Base-by-base conservation (phyloP, 2,329 filamentous ascomycete genomes). In the Mycosphaerella sp. region DNA sequence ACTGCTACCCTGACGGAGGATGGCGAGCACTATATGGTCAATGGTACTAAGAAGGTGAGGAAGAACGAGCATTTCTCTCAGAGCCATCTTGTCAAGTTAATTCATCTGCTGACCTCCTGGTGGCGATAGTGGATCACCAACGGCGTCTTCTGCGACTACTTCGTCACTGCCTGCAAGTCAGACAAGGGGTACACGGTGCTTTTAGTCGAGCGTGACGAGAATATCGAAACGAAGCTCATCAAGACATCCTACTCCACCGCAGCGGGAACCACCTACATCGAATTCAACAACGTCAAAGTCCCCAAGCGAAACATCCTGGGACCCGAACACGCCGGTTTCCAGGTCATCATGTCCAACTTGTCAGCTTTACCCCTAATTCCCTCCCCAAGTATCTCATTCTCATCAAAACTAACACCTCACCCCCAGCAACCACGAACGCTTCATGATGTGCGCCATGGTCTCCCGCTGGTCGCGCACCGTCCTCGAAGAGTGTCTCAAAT, bases 301-400 rank as follows among this genome's bases (percentile, higher is more conserved):
- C 88, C 89, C 0, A 84, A 81, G 0, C 79, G 82, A 65, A 84
- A 93, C 68, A 73, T 94, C 13, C 74, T 95, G 5, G 89, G 89
- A 55, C 75, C 87, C 65, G 88, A 94, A 71, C 81, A 93, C 75
- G 87, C 91, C 73, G 89, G 89, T 6, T 90, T 94, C 64, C 79
- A 84, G 55, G 86, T 93, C 27, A 88, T 94, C 64, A 77, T 93
- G 65, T 82, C 79, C 71, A 94, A 94, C 73, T 94, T 94, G 87
- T 72, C n/a, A n/a, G n/a, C n/a, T n/a, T n/a, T n/a, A n/a, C n/a
- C n/a, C n/a, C n/a, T 45, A 34, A 46, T 52, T 4, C 28, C n/a
- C 46, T 36, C 7, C 17, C 27, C 32, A n/a, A n/a, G n/a, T n/a
- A n/a, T n/a, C n/a, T n/a, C n/a, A n/a, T n/a, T n/a, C n/a, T n/a